phyloP scores from a whole-genome alignment of 331 rosid species.

The Ulmus americana region DNA sequence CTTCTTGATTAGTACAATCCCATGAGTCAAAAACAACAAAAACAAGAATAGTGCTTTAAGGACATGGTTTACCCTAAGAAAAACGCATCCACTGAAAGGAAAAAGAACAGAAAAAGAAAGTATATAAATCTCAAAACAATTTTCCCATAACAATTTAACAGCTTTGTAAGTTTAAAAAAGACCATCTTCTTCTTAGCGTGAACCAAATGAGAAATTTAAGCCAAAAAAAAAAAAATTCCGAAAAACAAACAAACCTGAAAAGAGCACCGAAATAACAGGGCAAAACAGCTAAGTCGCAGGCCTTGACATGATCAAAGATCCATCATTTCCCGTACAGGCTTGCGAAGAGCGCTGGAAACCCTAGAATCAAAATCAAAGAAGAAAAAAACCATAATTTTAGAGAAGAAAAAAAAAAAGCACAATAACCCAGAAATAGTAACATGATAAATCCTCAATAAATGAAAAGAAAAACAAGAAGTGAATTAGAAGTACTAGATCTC shows the following conservation, averaged over 20 bases:
- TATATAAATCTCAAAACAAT: too few species aligned
- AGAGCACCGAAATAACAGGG: slow-evolving; percentile 12
- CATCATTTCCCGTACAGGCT: slow-evolving; percentile 16
- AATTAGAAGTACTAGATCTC: background rate
- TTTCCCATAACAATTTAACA: background rate
- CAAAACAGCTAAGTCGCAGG: slow-evolving; percentile 17
- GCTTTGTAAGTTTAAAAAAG: background rate
- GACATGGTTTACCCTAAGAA: too few species aligned
- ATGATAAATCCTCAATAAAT: background rate
- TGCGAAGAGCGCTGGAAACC: slow-evolving; percentile 24
- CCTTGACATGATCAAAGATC: slow-evolving; percentile 23
- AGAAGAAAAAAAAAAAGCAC: slow-evolving; percentile 2
- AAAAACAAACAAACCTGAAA: slow-evolving; percentile 4
- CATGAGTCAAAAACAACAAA: slow-evolving; percentile 19
- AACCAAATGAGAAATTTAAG: background rate
- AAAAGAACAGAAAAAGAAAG: too few species aligned
- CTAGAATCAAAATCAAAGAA: slow-evolving; percentile 8
- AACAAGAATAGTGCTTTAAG: background rate
- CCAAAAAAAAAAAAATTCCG: background rate
- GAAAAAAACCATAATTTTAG: background rate
- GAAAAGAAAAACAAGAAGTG: background rate
- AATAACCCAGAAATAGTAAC: background rate
- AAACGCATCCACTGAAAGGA: too few species aligned
- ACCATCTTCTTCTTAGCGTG: background rate
- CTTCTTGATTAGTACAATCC: slow-evolving; percentile 22